A percentile compares a stretch with the other conserved stretches of the same genome.
Evolutionary conservation across 768 basidiomycete species (phyloP).

Genomic region (Hypsizygus marmoreus): DNA sequence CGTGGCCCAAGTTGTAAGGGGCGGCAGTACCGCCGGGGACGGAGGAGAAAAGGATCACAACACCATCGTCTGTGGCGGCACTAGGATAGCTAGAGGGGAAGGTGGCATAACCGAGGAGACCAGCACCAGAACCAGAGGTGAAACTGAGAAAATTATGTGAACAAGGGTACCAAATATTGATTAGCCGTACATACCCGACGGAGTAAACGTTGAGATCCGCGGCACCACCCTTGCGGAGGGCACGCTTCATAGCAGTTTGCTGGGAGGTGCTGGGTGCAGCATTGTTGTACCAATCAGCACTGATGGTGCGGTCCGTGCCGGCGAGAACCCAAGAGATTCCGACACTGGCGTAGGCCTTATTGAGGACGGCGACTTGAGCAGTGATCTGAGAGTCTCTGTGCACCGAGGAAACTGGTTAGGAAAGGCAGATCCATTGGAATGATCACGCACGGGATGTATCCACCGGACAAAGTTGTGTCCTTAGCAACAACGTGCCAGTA

Average conservation of each 20-base stretch:
- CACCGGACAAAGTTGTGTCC: constrained; percentile 33
- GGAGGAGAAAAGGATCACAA: constrained; percentile 43
- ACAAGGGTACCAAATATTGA: neutral
- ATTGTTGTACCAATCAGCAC: constrained; percentile 49
- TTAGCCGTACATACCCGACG: constrained; percentile 42
- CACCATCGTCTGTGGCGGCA: constrained; percentile 49
- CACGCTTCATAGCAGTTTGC: constrained; percentile 51
- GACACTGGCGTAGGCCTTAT: constrained; percentile 38
- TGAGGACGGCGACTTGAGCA: constrained; percentile 41
- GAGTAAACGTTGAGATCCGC: constrained; percentile 51
- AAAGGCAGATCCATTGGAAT: neutral
- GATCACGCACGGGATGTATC: constrained; percentile 41
- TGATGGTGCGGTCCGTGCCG: constrained; percentile 43
- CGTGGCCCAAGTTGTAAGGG: constrained; percentile 45
- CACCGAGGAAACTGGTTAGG: too few relatives aligned
- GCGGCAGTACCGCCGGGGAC: constrained; percentile 44
- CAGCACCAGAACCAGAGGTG: constrained; percentile 35
- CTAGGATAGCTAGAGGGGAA: constrained; percentile 47
- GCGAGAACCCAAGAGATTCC: constrained; percentile 44
- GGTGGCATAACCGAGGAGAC: constrained; percentile 56
- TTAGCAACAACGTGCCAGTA: constrained; percentile 41
- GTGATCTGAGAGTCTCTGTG: constrained; percentile 39
- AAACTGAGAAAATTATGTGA: constrained; percentile 29
- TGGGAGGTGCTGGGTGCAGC: constrained; percentile 34
- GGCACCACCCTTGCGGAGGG: constrained; percentile 42